Conservation (phyloP, 192 early-diverging fungal species). For the Haplosporangium gracile region DNA sequence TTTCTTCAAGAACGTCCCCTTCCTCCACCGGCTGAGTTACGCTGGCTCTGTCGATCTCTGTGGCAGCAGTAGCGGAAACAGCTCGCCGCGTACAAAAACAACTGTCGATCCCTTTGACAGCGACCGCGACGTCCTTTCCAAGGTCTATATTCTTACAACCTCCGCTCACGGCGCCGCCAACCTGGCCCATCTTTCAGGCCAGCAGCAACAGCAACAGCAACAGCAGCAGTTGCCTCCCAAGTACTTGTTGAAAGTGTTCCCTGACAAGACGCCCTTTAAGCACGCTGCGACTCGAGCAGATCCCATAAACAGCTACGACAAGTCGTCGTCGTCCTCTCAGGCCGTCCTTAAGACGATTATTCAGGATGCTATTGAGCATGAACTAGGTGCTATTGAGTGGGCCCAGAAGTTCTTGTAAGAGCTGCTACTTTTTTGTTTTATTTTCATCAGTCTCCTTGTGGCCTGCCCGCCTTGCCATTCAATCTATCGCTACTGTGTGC, state of each 20-base stretch:
- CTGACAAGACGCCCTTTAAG: neutral
- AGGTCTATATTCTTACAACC: conserved; percentile 15
- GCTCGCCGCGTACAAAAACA: neutral
- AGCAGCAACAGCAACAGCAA: neutral
- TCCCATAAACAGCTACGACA: neutral
- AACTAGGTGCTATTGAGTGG: conserved; percentile 36
- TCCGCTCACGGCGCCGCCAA: neutral
- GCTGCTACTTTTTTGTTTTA: neutral
- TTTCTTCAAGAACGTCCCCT: neutral
- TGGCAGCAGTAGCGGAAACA: neutral
- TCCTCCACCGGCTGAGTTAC: neutral
- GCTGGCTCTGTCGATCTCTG: neutral
- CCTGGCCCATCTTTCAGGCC: neutral
- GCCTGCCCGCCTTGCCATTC: neutral
- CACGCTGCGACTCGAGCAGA: neutral
- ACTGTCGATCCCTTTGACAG: neutral
- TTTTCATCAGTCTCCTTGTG: neutral
- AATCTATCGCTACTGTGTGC: no score
- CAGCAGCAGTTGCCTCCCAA: neutral
- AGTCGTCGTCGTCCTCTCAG: neutral
- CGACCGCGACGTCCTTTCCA: conserved; percentile 17
- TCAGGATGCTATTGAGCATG: conserved; percentile 31
- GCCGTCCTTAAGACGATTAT: neutral
- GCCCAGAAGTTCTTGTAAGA: conserved; percentile 4
- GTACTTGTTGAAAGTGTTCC: conserved; percentile 26